Conservation (phyloP, 352 stramenopile species). For the Thraustochytrium sp. region DNA sequence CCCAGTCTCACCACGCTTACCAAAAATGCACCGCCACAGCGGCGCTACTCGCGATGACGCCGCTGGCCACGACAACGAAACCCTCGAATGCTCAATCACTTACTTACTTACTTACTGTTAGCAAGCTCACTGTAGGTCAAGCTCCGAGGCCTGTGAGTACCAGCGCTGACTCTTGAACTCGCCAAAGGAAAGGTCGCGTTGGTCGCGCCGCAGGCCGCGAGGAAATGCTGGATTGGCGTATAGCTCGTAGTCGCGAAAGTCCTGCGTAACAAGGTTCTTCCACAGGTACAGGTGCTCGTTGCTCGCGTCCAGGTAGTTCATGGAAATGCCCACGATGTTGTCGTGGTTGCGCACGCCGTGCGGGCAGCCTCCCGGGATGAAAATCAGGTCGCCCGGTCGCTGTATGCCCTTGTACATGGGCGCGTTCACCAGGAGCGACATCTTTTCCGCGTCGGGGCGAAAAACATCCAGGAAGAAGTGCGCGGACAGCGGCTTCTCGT, state of each 20-base stretch:
- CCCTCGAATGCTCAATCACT: not conserved
- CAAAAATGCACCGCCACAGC: too few relatives aligned
- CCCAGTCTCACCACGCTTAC: too few relatives aligned
- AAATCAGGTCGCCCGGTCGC: slow-evolving; percentile 50
- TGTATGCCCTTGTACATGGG: slow-evolving; percentile 47
- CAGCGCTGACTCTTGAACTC: slow-evolving; percentile 39
- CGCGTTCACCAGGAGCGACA: slow-evolving; percentile 35
- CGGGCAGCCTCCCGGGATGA: slow-evolving; percentile 49
- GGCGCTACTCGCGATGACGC: too few relatives aligned
- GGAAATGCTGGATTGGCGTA: slow-evolving; percentile 35
- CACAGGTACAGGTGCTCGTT: slow-evolving; percentile 46
- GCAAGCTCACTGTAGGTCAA: not conserved
- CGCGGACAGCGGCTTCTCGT: slow-evolving; percentile 17
- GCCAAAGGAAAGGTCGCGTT: slow-evolving; percentile 31
- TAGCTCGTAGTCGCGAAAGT: slow-evolving; percentile 41
- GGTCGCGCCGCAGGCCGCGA: slow-evolving; percentile 8
- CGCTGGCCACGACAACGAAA: too few relatives aligned
- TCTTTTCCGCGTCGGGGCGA: not conserved
- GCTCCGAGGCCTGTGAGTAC: not conserved
- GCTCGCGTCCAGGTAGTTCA: slow-evolving; percentile 52
- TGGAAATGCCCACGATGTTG: slow-evolving; percentile 49
- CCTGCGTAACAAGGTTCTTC: slow-evolving; percentile 9
- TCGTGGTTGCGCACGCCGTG: slow-evolving; percentile 50
- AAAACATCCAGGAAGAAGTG: slow-evolving; percentile 49
- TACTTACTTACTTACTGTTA: not conserved